Evolutionary conservation across 2,329 filamentous ascomycete species (phyloP).

Genomic region (Xylariaceae sp.): DNA sequence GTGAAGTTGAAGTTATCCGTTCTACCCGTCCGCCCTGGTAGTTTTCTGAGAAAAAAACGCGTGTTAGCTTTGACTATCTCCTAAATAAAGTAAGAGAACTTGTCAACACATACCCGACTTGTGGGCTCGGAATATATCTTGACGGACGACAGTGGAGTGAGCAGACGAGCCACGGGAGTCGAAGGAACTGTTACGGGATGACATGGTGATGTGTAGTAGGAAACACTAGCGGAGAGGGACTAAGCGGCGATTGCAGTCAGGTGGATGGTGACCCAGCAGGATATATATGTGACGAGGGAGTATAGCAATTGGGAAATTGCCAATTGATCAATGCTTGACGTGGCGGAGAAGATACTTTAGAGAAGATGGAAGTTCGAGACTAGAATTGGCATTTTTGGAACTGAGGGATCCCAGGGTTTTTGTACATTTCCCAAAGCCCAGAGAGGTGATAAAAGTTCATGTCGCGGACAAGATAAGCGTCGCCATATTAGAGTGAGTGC

Average conservation of each 20-base stretch:
- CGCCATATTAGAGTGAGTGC: neutral
- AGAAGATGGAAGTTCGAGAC: neutral
- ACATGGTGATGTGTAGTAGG: slow-evolving; percentile 7
- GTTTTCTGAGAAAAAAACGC: slow-evolving; percentile 9
- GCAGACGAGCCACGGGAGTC: neutral
- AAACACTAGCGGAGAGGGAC: neutral
- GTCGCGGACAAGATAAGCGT: neutral
- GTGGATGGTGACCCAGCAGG: neutral
- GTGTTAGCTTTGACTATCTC: slow-evolving; percentile 1
- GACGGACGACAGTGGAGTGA: neutral
- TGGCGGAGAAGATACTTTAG: neutral
- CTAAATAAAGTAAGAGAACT: neutral
- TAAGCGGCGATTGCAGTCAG: neutral
- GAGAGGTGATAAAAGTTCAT: neutral
- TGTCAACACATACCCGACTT: slow-evolving; percentile 14
- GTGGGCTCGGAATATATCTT: slow-evolving; percentile 7
- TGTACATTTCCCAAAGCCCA: neutral
- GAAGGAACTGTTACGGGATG: slow-evolving; percentile 7
- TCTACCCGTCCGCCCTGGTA: neutral
- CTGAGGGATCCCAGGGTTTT: slow-evolving; percentile 1
- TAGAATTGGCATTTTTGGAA: neutral
- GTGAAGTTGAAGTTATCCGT: neutral
- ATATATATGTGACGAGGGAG: neutral
- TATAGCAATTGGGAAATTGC: neutral
- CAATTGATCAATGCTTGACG: neutral